Evolutionary conservation across 2,329 filamentous ascomycete species (phyloP).

Genomic region (Monilinia fructigena): DNA sequence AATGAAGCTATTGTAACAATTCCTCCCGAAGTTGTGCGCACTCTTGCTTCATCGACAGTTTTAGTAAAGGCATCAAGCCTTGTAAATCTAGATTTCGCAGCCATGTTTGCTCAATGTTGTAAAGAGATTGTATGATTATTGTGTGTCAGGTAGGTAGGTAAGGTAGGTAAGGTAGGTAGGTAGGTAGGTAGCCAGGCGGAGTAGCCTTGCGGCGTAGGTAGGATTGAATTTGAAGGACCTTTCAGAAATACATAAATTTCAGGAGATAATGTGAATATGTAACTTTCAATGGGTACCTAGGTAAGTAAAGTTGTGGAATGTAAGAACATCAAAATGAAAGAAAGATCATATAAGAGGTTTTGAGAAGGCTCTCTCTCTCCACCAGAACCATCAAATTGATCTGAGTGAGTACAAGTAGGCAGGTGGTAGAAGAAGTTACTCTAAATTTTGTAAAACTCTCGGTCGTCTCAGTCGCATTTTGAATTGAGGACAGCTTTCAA

Average conservation of each 20-base stretch:
- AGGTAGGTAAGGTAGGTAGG: too few species aligned
- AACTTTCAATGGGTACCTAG: background rate
- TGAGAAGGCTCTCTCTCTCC: background rate
- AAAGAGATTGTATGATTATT: background rate
- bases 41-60: constrained; percentile 95
- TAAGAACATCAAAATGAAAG: background rate
- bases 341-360: background rate
- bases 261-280: background rate
- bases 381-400: constrained; percentile 1
- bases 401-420: background rate
- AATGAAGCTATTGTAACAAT: constrained; percentile 91
- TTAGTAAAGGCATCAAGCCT: constrained; percentile 98
- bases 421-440: too few species aligned
- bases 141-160: too few species aligned
- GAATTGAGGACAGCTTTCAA: constrained; percentile 24
- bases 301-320: background rate
- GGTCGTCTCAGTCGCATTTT: constrained; percentile 12
- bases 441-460: too few species aligned
- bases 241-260: constrained; percentile 19
- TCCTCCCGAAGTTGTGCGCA: constrained; percentile 92
- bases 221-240: constrained; percentile 1
- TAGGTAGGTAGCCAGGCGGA: background rate
- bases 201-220: constrained; percentile 11
- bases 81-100: constrained; percentile 89
- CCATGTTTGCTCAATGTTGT: constrained; percentile 54